phyloP scores from a whole-genome alignment of 2,329 filamentous ascomycete species.

The Microdochium nivale region DNA sequence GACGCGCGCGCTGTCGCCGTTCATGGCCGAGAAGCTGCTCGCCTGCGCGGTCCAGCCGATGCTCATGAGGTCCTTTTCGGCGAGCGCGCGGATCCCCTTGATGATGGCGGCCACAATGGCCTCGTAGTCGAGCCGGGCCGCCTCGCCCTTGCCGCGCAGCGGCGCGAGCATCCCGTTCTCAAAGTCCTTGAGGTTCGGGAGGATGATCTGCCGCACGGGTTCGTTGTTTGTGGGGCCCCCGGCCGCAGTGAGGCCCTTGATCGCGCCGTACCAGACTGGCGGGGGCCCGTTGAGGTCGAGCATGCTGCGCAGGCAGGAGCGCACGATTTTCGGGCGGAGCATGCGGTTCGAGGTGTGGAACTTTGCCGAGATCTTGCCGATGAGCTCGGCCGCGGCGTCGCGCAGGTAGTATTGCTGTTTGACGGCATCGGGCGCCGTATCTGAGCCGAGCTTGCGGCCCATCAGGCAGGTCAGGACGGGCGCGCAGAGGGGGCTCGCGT shows the following conservation, averaged over 20 bases:
- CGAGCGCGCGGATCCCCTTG: conserved; percentile 40
- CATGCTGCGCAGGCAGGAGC: conserved; percentile 90
- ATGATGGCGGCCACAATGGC: conserved; percentile 48
- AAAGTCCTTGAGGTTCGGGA: conserved; percentile 47
- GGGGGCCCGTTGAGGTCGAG: conserved; percentile 78
- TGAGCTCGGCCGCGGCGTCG: conserved; percentile 73
- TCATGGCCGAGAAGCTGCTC: conserved; percentile 21
- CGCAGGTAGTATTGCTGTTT: conserved; percentile 70
- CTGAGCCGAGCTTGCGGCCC: conserved; percentile 64
- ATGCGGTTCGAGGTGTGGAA: conserved; percentile 75
- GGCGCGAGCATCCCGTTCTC: conserved; percentile 45
- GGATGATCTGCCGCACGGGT: conserved; percentile 45
- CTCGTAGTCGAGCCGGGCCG: conserved; percentile 38
- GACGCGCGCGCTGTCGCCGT: conserved; percentile 16
- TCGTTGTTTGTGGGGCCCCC: conserved; percentile 46
- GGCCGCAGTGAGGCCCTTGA: conserved; percentile 70
- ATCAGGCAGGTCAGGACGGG: conserved; percentile 88
- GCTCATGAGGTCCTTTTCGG: conserved; percentile 17
- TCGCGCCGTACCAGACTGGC: conserved; percentile 80
- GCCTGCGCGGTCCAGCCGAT: conserved; percentile 12
- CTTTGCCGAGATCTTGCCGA: conserved; percentile 70
- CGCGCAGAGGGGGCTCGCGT: conserved; percentile 61
- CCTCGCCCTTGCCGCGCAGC: conserved; percentile 40
- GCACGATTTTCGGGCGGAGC: conserved; percentile 77
- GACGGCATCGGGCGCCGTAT: conserved; percentile 41